Evolutionary conservation across 75 land plant genomes (phyloP).

Genomic region (Cupressus sempervirens): DNA sequence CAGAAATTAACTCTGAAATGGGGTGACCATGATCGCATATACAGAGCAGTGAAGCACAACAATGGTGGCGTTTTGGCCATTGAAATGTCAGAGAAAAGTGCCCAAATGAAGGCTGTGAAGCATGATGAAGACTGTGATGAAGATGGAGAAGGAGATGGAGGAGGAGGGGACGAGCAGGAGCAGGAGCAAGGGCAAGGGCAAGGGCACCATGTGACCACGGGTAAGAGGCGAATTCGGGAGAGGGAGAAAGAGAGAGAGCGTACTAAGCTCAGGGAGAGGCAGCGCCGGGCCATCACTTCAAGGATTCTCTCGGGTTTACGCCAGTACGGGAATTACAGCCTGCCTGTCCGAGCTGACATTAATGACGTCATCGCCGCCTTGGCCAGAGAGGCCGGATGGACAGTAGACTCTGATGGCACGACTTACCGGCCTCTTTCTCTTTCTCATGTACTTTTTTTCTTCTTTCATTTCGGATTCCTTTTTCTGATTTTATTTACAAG

Average conservation of each 20-base stretch:
- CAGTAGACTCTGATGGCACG: constrained; percentile 88
- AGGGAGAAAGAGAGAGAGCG: constrained; percentile 76
- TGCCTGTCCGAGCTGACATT: constrained; percentile 80
- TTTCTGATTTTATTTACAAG: background rate
- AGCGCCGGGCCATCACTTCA: constrained; percentile 78
- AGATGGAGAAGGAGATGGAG: background rate
- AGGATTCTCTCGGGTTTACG: constrained; percentile 72
- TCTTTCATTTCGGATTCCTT: background rate
- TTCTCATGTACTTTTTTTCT: constrained; percentile 14
- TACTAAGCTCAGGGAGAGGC: constrained; percentile 81
- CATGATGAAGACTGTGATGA: background rate
- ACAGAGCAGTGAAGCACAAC: background rate
- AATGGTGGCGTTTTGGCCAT: background rate
- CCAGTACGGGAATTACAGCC: constrained; percentile 78
- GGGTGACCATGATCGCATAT: background rate
- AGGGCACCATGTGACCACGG: background rate
- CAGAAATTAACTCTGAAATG: background rate
- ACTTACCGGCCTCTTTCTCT: constrained; percentile 47
- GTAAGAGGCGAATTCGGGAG: constrained; percentile 39
- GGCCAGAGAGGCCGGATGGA: constrained; percentile 91
- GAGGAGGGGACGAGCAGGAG: background rate
- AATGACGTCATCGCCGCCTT: constrained; percentile 88
- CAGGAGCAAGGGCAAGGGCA: background rate
- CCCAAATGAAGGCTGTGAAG: background rate
- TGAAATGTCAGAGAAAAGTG: background rate